Conservation (phyloP, 2,329 filamentous ascomycete species). For the Esteya vermicola region DNA sequence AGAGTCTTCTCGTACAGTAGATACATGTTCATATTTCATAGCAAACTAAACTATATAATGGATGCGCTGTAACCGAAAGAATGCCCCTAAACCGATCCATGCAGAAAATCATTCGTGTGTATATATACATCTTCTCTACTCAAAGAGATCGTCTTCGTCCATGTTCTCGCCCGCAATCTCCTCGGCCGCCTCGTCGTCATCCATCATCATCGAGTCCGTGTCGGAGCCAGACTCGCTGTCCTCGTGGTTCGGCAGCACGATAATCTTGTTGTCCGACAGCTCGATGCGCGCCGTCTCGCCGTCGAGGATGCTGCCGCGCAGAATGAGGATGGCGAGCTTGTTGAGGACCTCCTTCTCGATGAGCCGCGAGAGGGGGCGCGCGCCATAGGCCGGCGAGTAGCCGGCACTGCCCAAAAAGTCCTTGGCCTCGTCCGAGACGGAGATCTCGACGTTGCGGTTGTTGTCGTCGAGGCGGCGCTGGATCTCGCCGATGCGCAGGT, state of each 20-base stretch:
- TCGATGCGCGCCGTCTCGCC: conserved; percentile 72
- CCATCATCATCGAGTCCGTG: conserved; percentile 56
- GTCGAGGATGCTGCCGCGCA: conserved; percentile 71
- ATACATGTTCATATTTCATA: no score
- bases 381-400: conserved; percentile 92
- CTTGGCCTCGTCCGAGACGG: conserved; percentile 72
- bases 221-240: conserved; percentile 36
- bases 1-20: no score
- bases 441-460: conserved; percentile 69
- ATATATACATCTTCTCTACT: no score
- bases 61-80: no score
- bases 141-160: conserved; percentile 35
- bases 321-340: conserved; percentile 76
- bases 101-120: no score
- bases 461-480: conserved; percentile 83
- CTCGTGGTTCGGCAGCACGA: conserved; percentile 68
- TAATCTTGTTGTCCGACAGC: conserved; percentile 64
- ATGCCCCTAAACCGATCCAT: no score
- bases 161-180: conserved; percentile 49
- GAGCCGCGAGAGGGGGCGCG: conserved; percentile 70
- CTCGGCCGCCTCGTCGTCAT: conserved; percentile 54
- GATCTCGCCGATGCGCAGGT: conserved; percentile 74
- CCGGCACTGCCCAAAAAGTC: conserved; percentile 85
- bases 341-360: conserved; percentile 98
- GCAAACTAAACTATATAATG: no score